Evolutionary conservation across 257 asterid species (phyloP), one percentile per base, ranked within the genome.

Genomic region (Solanum chmielewskii): DNA sequence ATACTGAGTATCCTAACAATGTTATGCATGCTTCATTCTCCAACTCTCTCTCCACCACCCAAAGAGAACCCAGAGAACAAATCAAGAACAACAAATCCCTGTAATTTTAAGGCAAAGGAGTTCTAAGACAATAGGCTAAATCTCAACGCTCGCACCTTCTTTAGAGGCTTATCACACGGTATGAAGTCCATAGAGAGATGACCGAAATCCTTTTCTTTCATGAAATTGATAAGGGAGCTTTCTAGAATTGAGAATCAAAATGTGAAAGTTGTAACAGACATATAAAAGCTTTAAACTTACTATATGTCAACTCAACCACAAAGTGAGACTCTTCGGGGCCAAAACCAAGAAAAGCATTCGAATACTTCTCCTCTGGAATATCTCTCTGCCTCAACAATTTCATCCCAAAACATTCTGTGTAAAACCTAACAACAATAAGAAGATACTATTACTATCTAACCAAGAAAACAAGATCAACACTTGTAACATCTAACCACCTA

Each of bases 331-430:
- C 97, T 83, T 97, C 99, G 2, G 99, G 94, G 86, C 99, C 99
- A 92, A 95, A 97, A n/a, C 99, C 99, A 74, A 97, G 99, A 90
- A 97, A 97, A 85, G 99, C 99, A 89, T 97, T 97, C 18, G 99
- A 90, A 87, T 97, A 97, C 88, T 95, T 95, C 89, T 97, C 99
- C 75, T 95, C 99, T 0, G 98, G 99, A 59, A 97, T 78, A 88
- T 97, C 97, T 86, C 99, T 92, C 90, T 97, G 90, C 95, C 99
- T 94, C 93, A 97, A 88, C 16, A 97, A 90, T 94, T 94, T 92
- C 99, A 97, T 97, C 71, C 99, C 99, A 84, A 97, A 90, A 83
- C 96, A 93, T 88, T 96, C 99, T 1, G 99, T 97, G 91, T 97
- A 97, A 90, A 95, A 97, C 94, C 99, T 97, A 83, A 47, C 83